phyloP scores from a whole-genome alignment of 768 basidiomycete genomes.

The Tulasnella sp. region DNA sequence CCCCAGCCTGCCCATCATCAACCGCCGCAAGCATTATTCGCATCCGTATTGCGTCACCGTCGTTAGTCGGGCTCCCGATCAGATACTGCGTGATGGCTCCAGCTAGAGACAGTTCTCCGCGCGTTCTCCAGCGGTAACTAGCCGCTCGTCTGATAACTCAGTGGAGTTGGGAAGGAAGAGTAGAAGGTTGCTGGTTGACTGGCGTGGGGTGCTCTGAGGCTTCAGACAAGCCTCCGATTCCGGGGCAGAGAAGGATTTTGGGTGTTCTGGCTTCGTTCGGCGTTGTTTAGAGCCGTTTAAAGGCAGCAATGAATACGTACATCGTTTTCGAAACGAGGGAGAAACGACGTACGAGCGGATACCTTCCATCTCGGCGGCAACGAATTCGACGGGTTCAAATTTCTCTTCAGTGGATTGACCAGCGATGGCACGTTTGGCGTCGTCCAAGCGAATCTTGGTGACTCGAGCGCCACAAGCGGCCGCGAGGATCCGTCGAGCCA shows the following conservation, averaged over 20 bases:
- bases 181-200: no score
- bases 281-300: no score
- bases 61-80: neutral
- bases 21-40: neutral
- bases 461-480: constrained; percentile 22
- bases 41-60: no score
- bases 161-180: neutral
- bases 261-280: constrained; percentile 39
- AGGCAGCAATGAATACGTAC: no score
- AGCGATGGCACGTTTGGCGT: constrained; percentile 26
- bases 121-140: neutral
- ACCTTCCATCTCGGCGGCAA: constrained; percentile 41
- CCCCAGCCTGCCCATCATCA: neutral
- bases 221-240: constrained; percentile 64
- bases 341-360: no score
- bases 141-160: neutral
- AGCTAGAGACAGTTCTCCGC: neutral
- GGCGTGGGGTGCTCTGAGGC: constrained; percentile 46
- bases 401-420: constrained; percentile 28
- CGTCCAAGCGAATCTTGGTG: constrained; percentile 30
- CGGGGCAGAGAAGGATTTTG: constrained; percentile 44
- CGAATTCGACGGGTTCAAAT: constrained; percentile 18
- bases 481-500: constrained; percentile 31
- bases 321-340: constrained; percentile 37
- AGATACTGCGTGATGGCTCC: neutral